Percentiles rank a stretch among this genome's conserved stretches.
Conservation (phyloP, 1,139 yeast species). For the Kodamaea alishanica region DNA sequence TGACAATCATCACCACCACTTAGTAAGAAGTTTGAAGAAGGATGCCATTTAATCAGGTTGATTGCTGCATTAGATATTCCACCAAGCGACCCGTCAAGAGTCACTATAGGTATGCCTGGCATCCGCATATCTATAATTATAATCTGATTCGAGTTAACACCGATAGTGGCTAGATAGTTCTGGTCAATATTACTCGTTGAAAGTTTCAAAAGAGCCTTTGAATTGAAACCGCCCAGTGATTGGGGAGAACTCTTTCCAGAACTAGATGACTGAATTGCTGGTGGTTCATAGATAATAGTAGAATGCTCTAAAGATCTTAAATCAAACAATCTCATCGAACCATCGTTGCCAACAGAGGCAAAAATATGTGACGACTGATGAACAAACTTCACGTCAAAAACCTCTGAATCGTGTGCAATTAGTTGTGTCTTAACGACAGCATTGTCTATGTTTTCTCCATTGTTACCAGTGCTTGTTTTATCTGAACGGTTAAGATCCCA, state of each 20-base stretch:
- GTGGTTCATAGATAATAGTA: slow-evolving; percentile 81
- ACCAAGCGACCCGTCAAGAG: slow-evolving; percentile 62
- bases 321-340: slow-evolving; percentile 89
- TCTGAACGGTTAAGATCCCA: slow-evolving; percentile 68
- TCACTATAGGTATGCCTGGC: slow-evolving; percentile 77
- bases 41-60: slow-evolving; percentile 83
- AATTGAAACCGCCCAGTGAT: slow-evolving; percentile 19
- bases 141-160: slow-evolving; percentile 63
- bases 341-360: slow-evolving; percentile 94
- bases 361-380: slow-evolving; percentile 74
- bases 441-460: slow-evolving; percentile 37
- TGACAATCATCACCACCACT: slow-evolving; percentile 93
- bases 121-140: slow-evolving; percentile 78
- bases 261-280: slow-evolving; percentile 23
- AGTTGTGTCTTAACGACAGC: slow-evolving; percentile 88
- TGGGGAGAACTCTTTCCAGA: slow-evolving; percentile 1
- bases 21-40: slow-evolving; percentile 60
- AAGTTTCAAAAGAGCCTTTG: slow-evolving; percentile 67
- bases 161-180: slow-evolving; percentile 73
- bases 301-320: slow-evolving; percentile 87
- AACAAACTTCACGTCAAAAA: slow-evolving; percentile 84
- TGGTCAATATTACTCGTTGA: slow-evolving; percentile 81
- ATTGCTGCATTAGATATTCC: slow-evolving; percentile 50
- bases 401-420: slow-evolving; percentile 95
- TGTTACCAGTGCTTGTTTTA: slow-evolving; percentile 9